Percentiles rank a stretch among this genome's conserved stretches.
Conservation (phyloP, 495 filamentous ascomycete species). For the Lasiosphaeris hirsuta region DNA sequence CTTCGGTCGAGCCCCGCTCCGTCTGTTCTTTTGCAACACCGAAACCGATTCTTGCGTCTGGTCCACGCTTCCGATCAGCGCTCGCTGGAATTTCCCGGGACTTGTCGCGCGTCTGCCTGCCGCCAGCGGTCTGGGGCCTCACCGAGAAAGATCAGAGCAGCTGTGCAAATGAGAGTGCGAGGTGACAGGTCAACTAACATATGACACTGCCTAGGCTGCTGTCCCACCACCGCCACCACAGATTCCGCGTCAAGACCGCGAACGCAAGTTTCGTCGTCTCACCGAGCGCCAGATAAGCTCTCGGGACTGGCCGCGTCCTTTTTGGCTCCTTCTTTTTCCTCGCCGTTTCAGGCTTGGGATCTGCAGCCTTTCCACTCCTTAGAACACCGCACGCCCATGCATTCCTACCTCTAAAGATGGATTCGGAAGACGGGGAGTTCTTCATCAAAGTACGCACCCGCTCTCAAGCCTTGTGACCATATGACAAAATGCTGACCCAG, state of each 20-base stretch:
- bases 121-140: conserved; percentile 11
- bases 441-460: conserved; percentile 70
- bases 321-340: conserved; percentile 2
- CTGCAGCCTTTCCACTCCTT: conserved; percentile 19
- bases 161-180: conserved; percentile 14
- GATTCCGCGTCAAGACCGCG: conserved; percentile 12
- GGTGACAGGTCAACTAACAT: conserved; percentile 33
- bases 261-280: not conserved
- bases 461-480: not conserved
- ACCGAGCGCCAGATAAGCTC: conserved; percentile 5
- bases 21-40: not conserved
- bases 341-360: conserved; percentile 7
- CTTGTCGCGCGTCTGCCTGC: conserved; percentile 2
- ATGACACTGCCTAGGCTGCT: conserved; percentile 30
- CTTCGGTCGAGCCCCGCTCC: conserved; percentile 12
- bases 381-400: conserved; percentile 34
- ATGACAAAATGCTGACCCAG: conserved; percentile 17
- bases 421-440: conserved; percentile 83
- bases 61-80: not conserved
- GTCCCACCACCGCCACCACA: conserved; percentile 26
- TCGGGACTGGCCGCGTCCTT: conserved; percentile 3
- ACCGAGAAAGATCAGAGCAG: conserved; percentile 13
- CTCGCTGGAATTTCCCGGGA: not conserved
- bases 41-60: not conserved
- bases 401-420: conserved; percentile 54